Percentiles rank a stretch among this genome's conserved stretches.
Conservation (phyloP, 345 rosid genomes). For the Toxicodendron radicans region DNA sequence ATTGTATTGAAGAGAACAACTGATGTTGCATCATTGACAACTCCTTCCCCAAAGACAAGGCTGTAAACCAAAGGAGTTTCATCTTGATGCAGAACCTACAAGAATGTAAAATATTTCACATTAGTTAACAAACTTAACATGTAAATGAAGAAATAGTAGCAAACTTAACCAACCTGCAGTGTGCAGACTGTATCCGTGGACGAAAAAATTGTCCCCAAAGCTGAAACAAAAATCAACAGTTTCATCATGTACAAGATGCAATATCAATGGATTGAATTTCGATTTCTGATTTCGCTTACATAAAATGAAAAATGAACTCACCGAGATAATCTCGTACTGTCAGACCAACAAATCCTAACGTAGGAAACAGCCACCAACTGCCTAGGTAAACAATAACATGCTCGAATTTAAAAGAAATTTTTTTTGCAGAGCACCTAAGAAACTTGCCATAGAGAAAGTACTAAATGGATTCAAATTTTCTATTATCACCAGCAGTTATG, state of each 20-base stretch:
- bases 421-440: neutral
- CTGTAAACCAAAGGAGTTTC: conserved; percentile 86
- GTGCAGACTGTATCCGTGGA: conserved; percentile 95
- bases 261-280: neutral
- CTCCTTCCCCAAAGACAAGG: conserved; percentile 94
- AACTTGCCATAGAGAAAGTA: neutral
- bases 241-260: conserved; percentile 15
- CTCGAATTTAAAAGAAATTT: conserved; percentile 12
- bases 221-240: conserved; percentile 41
- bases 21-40: conserved; percentile 91
- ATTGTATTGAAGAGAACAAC: conserved; percentile 81
- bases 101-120: neutral
- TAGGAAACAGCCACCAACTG: conserved; percentile 78
- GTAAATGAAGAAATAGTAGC: conserved; percentile 6
- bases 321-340: conserved; percentile 69
- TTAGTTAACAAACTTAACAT: neutral
- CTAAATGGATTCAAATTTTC: neutral
- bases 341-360: conserved; percentile 58
- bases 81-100: conserved; percentile 84
- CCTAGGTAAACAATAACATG: conserved; percentile 45
- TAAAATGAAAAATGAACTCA: conserved; percentile 26
- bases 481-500: conserved; percentile 55
- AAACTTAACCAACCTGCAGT: conserved; percentile 61
- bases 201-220: conserved; percentile 85
- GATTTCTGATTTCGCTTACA: neutral